Conservation (phyloP, 257 asterid species). For the Nicotiana tabacum region DNA sequence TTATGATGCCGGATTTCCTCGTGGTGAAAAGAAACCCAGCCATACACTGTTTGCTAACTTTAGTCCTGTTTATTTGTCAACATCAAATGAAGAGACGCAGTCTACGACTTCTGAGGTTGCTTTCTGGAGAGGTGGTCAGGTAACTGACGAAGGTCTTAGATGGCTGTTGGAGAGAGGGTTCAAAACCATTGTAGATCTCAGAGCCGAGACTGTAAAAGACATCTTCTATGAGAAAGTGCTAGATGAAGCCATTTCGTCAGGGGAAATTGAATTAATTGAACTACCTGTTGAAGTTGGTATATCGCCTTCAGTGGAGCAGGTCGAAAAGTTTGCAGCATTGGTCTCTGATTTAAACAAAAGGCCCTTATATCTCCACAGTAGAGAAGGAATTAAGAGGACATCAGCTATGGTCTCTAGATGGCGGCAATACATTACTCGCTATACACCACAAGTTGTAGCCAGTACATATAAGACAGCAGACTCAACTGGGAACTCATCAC, state of each 20-base stretch:
- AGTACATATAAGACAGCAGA: slow-evolving; percentile 20
- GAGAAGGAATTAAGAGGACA: slow-evolving; percentile 86
- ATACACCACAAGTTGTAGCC: slow-evolving; percentile 20
- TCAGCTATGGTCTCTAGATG: slow-evolving; percentile 88
- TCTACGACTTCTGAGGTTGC: slow-evolving; percentile 43
- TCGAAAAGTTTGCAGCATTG: slow-evolving; percentile 58
- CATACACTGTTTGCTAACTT: slow-evolving; percentile 87
- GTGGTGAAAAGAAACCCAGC: slow-evolving; percentile 65
- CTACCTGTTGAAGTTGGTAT: slow-evolving; percentile 88
- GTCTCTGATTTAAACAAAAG: slow-evolving; percentile 63
- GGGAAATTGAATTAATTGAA: slow-evolving; percentile 59
- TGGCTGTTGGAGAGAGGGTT: slow-evolving; percentile 86
- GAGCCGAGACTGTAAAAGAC: slow-evolving; percentile 89
- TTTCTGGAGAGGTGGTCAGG: slow-evolving; percentile 96
- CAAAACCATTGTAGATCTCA: slow-evolving; percentile 79
- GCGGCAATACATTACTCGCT: slow-evolving; percentile 66
- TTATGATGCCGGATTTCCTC: slow-evolving; percentile 86
- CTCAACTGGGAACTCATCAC: slow-evolving; percentile 27
- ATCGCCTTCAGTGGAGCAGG: slow-evolving; percentile 76
- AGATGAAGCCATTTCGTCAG: slow-evolving; percentile 42
- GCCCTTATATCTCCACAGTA: slow-evolving; percentile 84
- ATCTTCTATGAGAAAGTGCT: slow-evolving; percentile 57
- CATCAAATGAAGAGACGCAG: slow-evolving; percentile 41
- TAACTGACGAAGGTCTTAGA: slow-evolving; percentile 79
- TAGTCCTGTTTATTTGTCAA: slow-evolving; percentile 56